Evolutionary conservation across 805 yeast species (phyloP), one percentile per base, ranked within the genome.

Genomic region (Wickerhamomyces pijperi): DNA sequence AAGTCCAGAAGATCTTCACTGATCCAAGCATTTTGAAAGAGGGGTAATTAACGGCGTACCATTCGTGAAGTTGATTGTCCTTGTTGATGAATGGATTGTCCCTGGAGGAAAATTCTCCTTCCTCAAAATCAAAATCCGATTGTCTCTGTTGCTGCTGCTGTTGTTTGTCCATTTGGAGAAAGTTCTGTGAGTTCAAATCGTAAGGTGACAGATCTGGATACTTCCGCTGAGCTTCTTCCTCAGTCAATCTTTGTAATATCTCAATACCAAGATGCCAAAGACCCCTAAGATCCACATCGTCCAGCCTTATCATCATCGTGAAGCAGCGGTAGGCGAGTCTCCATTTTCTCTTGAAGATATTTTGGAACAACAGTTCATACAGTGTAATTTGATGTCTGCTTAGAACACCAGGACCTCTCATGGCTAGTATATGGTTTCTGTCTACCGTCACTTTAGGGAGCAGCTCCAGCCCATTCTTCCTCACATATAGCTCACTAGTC

Each of bases 181-280:
- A 25, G 4, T 25, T 12, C 29, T 13, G 29, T 8, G 29, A 4
- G 13, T 25, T 25, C 5, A 12, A 8, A 25, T 25, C 29, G n/a
- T 25, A 25, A 4, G 7, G 14, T 8, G 29, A 9, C 29, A 25
- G 13, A n/a, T 40, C 42, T 3, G 41, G 45, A 12, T 42, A 28
- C 2, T 33, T 36, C 5, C 37, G 35, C 19, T 32, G 38, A 15
- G 32, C 37, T 14, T 45, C 36, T 37, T 44, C 36, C 33, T 52
- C 52, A 2, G 47, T 42, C 3, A 47, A 20, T 20, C 49, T 45
- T 6, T 43, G 42, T 18, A 80, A 50, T 5, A 80, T 72, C 42
- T 74, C 78, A 5, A 75, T 54, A 0, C 82, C 87, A 1, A 78
- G 29, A 0, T 81, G 72, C 88, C 88, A 82, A 11, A 79, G 50